Conservation (phyloP, 805 yeast species). For the Lipomyces chichibuensis region DNA sequence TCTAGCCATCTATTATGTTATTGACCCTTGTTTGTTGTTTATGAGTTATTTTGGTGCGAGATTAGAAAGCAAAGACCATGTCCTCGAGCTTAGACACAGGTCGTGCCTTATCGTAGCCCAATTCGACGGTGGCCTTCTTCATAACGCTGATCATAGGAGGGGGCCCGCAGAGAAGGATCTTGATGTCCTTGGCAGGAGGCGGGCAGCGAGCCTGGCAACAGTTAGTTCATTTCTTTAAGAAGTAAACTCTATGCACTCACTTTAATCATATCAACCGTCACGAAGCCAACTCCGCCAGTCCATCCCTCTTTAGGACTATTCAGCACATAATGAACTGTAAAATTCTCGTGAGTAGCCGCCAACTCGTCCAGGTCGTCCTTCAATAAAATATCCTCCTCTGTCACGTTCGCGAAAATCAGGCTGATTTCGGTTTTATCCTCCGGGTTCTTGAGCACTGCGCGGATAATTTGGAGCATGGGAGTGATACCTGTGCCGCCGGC, state of each 20-base stretch:
- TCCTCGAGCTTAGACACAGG: conserved; percentile 89
- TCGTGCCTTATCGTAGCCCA: conserved; percentile 82
- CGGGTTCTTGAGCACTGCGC: conserved; percentile 75
- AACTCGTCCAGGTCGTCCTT: conserved; percentile 74
- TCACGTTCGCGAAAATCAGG: conserved; percentile 76
- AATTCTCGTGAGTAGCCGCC: conserved; percentile 70
- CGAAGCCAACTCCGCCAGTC: conserved; percentile 71
- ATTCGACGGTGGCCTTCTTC: conserved; percentile 70
- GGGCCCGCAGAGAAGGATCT: conserved; percentile 63
- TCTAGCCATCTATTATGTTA: not conserved
- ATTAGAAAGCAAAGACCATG: conserved; percentile 81
- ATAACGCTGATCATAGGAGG: conserved; percentile 87
- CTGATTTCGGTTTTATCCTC: conserved; percentile 85
- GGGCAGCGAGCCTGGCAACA: conserved; percentile 52
- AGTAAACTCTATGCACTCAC: conserved; percentile 47
- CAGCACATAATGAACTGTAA: conserved; percentile 76
- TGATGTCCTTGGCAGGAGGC: conserved; percentile 59
- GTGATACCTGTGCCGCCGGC: conserved; percentile 99
- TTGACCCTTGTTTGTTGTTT: not conserved
- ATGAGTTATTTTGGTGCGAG: not conserved
- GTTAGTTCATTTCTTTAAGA: not conserved
- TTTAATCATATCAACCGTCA: conserved; percentile 92
- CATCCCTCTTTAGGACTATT: conserved; percentile 72
- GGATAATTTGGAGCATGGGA: conserved; percentile 81
- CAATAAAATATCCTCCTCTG: conserved; percentile 76